These are phyloP conservation scores for Fusarium newnesense DNA, from an alignment of 2,329 filamentous ascomycete genomes.

Conservation along the genomic window DNA sequence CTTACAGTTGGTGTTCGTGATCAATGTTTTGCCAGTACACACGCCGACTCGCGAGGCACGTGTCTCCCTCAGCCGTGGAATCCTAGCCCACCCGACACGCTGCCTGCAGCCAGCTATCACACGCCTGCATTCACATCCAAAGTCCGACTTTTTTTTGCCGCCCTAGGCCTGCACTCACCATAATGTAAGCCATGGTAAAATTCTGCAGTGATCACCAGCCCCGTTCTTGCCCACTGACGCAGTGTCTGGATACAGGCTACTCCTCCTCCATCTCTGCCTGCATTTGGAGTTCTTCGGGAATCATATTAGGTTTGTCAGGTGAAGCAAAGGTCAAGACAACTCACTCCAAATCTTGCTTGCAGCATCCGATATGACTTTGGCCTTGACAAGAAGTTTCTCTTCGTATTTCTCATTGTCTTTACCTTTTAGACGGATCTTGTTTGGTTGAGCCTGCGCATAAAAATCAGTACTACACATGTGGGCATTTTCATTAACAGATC, in stretches of 20 bases:
- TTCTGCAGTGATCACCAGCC: background rate
- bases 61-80: constrained; percentile 5
- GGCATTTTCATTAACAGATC: background rate
- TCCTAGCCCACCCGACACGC: constrained; percentile 3
- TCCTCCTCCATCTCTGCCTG: constrained; percentile 61
- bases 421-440: constrained; percentile 67
- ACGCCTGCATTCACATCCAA: constrained; percentile 13
- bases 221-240: background rate
- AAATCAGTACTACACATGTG: background rate
- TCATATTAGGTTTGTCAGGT: constrained; percentile 2
- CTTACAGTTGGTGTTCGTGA: background rate
- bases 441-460: constrained; percentile 69
- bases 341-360: constrained; percentile 77
- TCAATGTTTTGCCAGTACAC: background rate
- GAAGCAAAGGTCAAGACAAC: constrained; percentile 40
- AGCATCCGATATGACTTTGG: constrained; percentile 73
- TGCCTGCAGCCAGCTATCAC: constrained; percentile 17
- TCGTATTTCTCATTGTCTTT: constrained; percentile 68
- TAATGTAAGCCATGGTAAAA: background rate
- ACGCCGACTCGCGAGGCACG: constrained; percentile 3
- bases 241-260: constrained; percentile 26
- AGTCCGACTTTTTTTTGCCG: constrained; percentile 15
- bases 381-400: constrained; percentile 73
- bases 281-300: constrained; percentile 58
- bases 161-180: constrained; percentile 13